A percentile compares a stretch with the other conserved stretches of the same genome.
Evolutionary conservation across 2,329 filamentous ascomycete species (phyloP).

Genomic region (Scedosporium minutisporum): DNA sequence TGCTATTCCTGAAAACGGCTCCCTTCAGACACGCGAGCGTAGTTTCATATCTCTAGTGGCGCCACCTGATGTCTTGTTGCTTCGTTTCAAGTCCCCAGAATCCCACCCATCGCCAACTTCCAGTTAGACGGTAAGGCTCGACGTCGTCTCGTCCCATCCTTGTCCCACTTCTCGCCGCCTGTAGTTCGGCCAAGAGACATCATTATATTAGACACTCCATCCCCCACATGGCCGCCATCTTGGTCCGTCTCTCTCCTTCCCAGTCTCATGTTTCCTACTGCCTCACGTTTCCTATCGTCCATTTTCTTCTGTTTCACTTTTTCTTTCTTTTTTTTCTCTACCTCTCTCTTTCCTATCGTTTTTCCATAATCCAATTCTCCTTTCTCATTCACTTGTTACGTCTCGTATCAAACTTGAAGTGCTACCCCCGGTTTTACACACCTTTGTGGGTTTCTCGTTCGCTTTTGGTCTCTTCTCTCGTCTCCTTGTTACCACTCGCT

Average conservation of each 20-base stretch:
- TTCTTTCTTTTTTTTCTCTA: conserved; percentile 2
- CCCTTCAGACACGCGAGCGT: conserved; percentile 38
- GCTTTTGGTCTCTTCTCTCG: neutral
- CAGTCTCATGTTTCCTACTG: neutral
- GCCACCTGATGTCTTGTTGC: conserved; percentile 19
- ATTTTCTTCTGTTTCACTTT: conserved; percentile 6
- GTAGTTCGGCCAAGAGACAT: conserved; percentile 16
- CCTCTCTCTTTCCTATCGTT: neutral
- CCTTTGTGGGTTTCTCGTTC: neutral
- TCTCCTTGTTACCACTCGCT: neutral
- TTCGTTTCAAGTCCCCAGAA: conserved; percentile 19
- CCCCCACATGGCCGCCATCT: conserved; percentile 6
- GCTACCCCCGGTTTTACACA: neutral
- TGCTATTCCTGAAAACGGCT: conserved; percentile 27
- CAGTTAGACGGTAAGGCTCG: conserved; percentile 22
- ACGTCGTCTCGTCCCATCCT: conserved; percentile 14
- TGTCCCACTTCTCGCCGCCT: conserved; percentile 14
- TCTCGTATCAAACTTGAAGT: neutral
- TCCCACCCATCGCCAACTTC: conserved; percentile 13
- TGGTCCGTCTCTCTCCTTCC: neutral
- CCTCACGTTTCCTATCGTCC: neutral
- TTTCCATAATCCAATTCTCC: conserved; percentile 4
- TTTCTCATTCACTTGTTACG: neutral
- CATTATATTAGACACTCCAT: conserved; percentile 7
- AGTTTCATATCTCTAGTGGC: conserved; percentile 38